Conservation (phyloP, 345 rosid genomes). For the Noccaea bulbosa region DNA sequence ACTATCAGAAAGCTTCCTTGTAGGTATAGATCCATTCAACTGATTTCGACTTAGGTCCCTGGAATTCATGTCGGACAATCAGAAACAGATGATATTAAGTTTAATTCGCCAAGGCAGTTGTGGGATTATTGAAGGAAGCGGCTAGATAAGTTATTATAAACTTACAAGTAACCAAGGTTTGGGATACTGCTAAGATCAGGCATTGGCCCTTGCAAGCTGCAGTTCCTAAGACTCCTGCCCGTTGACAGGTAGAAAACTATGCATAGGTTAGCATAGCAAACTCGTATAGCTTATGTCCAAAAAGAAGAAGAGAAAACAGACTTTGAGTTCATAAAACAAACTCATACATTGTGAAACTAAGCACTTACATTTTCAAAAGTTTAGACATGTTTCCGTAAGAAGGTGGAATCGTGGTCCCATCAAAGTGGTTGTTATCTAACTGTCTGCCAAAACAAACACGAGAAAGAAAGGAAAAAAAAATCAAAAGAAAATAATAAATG, state of each 20-base stretch:
- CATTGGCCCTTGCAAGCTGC: conserved; percentile 80
- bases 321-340: conserved; percentile 9
- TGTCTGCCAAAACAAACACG: conserved; percentile 64
- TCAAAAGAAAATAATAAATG: neutral
- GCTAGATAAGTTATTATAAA: conserved; percentile 21
- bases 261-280: conserved; percentile 17
- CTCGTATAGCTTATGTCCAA: conserved; percentile 1
- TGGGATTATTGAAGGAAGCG: conserved; percentile 18
- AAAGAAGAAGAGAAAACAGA: neutral
- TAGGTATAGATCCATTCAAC: conserved; percentile 76
- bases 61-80: conserved; percentile 39
- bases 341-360: conserved; percentile 27
- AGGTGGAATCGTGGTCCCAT: conserved; percentile 71
- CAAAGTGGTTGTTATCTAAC: conserved; percentile 86
- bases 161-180: conserved; percentile 86
- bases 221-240: conserved; percentile 89
- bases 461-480: neutral
- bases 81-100: conserved; percentile 19
- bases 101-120: conserved; percentile 1
- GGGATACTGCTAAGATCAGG: conserved; percentile 86
- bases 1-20: conserved; percentile 59
- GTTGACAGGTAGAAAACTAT: conserved; percentile 12
- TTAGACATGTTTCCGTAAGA: conserved; percentile 76
- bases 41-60: conserved; percentile 88
- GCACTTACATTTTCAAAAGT: conserved; percentile 85